Evolutionary conservation across 257 asterid species (phyloP).

Genomic region (Lycium ferocissimum): DNA sequence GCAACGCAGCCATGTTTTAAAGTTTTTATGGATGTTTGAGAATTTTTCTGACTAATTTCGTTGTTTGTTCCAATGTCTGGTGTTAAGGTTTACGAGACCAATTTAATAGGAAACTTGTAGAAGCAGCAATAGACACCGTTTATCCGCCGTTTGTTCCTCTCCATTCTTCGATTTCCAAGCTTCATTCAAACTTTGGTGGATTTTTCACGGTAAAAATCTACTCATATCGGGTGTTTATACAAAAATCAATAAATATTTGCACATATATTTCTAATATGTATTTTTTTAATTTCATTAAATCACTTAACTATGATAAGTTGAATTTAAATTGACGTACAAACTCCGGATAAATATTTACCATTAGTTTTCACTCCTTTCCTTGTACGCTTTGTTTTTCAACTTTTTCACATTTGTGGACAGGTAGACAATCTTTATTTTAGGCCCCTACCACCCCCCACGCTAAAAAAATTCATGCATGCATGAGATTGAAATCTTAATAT

Average conservation of each 20-base stretch:
- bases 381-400: not conserved
- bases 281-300: too few relatives aligned
- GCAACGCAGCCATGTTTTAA: conserved; percentile 7
- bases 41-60: not conserved
- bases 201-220: too few relatives aligned
- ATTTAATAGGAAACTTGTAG: not conserved
- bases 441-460: too few relatives aligned
- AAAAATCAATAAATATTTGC: too few relatives aligned
- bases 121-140: conserved; percentile 35
- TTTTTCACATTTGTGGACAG: not conserved
- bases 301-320: too few relatives aligned
- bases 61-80: conserved; percentile 27
- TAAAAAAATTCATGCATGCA: too few relatives aligned
- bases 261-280: too few relatives aligned
- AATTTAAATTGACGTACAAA: too few relatives aligned
- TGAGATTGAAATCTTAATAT: too few relatives aligned
- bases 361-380: conserved; percentile 1
- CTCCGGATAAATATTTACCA: too few relatives aligned
- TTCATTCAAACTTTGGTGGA: not conserved
- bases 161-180: not conserved
- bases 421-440: not conserved
- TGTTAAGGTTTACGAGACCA: not conserved
- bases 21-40: not conserved
- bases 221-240: too few relatives aligned
- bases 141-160: conserved; percentile 35